Base-by-base conservation (phyloP, 2,329 filamentous ascomycete genomes). In the Aspergillus amoenus region DNA sequence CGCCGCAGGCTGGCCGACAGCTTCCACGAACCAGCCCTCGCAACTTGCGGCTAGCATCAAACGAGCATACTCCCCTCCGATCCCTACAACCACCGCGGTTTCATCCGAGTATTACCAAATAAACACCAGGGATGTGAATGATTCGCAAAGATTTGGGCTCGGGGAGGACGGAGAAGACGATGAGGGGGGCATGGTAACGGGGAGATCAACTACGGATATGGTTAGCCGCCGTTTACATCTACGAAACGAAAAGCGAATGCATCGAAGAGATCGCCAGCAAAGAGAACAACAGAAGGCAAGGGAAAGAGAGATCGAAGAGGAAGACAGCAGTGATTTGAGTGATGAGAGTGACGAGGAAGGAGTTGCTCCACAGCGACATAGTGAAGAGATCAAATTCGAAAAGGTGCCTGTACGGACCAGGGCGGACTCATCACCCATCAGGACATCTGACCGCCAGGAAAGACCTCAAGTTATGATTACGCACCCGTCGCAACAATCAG, bases 351-450 rank as follows among this genome's bases (percentile, higher is more conserved):
- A 88, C 44, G 85, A 88, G 8, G 84, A 86, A 45, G 79, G 77
- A 3, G 81, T 85, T 21, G 70, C 67, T 40, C 64, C 63, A 44
- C 69, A 70, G 64, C 73, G 89, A 53, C 88, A 90, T 44, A 88
- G 89, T 2, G 91, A 95, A 70, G 91, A 95, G 72, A 96, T 97
- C 72, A 93, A 93, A 70, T 99, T 99, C 74, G 87, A 89, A 48
- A 97, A 97, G 76, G 93, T 97, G 90, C 93, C 94, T 1, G 83
- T 96, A 43, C 85, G 93, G 30, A 87, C 86, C 64, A 87, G 93
- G 55, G 90, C 93, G 24, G 93, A 91, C 11, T 97, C 93, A 0
- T 97, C 93, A 47, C 93, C 93, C 3, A 87, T 90, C 39, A 87
- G 91, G 46, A 78, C 76, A 30, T 75, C 74, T 30, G 76, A 78